Evolutionary conservation across 2,329 filamentous ascomycete genomes (phyloP), one percentile per base, ranked within the genome.

Genomic region (Paraphaeosphaeria minitans): DNA sequence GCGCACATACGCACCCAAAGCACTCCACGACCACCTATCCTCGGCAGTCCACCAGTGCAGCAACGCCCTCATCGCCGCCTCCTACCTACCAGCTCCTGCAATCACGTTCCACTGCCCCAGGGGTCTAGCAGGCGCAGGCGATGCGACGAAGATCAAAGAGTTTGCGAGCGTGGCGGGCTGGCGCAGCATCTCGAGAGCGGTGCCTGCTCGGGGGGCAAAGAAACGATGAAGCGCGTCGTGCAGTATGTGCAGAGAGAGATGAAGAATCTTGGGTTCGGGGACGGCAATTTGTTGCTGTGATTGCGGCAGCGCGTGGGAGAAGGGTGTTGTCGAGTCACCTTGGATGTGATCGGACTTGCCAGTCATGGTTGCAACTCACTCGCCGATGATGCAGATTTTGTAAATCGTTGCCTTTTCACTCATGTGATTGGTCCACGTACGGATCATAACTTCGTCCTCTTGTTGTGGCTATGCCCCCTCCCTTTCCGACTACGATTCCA

Each of bases 171-270:
- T 33, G 12, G 27, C 21, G 46, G 24, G 19, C 27, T 48, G 4
- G 46, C 46, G n/a, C 46, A 33, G 27, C 46, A 48, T 33, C 46
- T 48, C 4, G 46, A 48, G 46, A 48, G 46, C n/a, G 27, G 46
- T 19, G 46, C 46, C 19, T 48, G 27, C n/a, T 7, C 9, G 10
- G 27, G 46, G 19, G 46, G 46, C 12, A 48, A 48, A 19, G 5
- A 33, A 9, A 48, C 46, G 3, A 19, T 48, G 27, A 48, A 33
- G 16, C 27, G 46, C 21, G 46, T 48, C 14, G 3, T 33, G 7
- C 21, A 33, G 46, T 48, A 10, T 33, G 46, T 48, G 24, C 27
- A 48, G n/a, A 13, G 21, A 16, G 27, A 48, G 13, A n/a, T 48
- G 46, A 48, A 47, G 9, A 33, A 33, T 33, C 9, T 33, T 6